These are phyloP conservation scores for Exophiala xenobiotica DNA, from an alignment of 2,329 filamentous ascomycete species.

Conservation along the genomic window DNA sequence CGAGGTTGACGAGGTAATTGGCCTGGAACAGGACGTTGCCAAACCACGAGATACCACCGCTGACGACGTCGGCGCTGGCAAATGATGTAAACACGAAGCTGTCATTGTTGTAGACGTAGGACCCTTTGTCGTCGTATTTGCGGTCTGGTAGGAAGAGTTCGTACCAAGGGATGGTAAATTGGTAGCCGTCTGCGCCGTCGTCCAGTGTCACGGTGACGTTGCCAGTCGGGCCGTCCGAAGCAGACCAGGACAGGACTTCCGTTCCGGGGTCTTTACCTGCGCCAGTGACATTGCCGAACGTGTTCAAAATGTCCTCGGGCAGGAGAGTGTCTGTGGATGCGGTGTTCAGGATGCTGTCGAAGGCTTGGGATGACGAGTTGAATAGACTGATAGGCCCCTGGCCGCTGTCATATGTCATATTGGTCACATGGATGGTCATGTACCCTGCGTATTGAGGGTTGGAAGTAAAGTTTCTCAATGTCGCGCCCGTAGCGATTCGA, in stretches of 20 bases:
- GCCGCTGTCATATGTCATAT: neutral
- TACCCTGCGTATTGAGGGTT: neutral
- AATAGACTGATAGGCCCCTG: neutral
- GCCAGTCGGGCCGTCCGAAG: neutral
- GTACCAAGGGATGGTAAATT: neutral
- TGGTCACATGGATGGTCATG: neutral
- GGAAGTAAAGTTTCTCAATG: neutral
- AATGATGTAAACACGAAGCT: neutral
- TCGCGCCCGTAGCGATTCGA: conserved; percentile 10
- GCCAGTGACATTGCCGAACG: neutral
- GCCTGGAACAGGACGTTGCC: neutral
- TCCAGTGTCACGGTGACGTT: neutral
- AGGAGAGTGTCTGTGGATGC: neutral
- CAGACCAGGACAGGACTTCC: neutral
- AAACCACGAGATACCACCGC: neutral
- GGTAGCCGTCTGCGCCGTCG: neutral
- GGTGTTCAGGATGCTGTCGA: neutral
- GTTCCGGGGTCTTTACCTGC: neutral
- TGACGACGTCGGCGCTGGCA: neutral
- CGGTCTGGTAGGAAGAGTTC: neutral
- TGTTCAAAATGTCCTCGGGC: neutral
- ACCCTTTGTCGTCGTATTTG: neutral
- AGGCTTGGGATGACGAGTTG: neutral
- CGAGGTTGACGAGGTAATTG: neutral
- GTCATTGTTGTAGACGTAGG: neutral